Base-by-base conservation (phyloP, 164 flowering plant genomes). In the Tetrastigma voinierianum region DNA sequence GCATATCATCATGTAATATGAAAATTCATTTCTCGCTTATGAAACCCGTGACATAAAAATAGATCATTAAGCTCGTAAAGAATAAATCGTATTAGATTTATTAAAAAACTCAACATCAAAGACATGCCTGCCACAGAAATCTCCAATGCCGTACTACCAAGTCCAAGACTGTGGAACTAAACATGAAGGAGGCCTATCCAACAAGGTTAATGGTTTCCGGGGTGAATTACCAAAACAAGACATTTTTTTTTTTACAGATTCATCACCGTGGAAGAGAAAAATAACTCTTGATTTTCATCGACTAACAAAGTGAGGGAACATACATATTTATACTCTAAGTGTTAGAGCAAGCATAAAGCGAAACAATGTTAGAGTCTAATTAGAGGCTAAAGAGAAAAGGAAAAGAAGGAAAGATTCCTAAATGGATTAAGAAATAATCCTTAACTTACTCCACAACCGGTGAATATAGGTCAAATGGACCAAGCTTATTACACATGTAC, bases 1-100 rank as follows among this genome's bases (percentile, higher is more conserved):
- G 84, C 97, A 95, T 67, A 95, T 95, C 99, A 95, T 92, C n/a
- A n/a, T 95, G 86, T 92, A 95, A 78, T 95, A 95, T 6, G 98
- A 95, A 84, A 95, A 95, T 70, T 95, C 98, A 78, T 95, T 95
- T 72, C 98, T 95, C 97, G 82, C 96, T 81, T 54, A 81, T 58
- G 67, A 95, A 95, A 80, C 97, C 98, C 92, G 93, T 61, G 25
- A 59, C 16, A 67, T 19, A 57, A 12, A n/a, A 18, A 65, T 40
- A 65, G 10, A 23, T 21, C 8, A 61, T 40, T n/a, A 59, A 55
- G 15, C n/a, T 46, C 52, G 49, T 13, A 62, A 21, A 21, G 19
- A 40, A 16, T 20, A 48, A n/a, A 21, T 17, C 16, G 51, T 48
- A 16, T 17, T 8, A 18, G 23, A 11, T 57, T 7, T 13, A 11